Base-by-base conservation (phyloP, 257 asterid genomes). In the Rauvolfia tetraphylla region DNA sequence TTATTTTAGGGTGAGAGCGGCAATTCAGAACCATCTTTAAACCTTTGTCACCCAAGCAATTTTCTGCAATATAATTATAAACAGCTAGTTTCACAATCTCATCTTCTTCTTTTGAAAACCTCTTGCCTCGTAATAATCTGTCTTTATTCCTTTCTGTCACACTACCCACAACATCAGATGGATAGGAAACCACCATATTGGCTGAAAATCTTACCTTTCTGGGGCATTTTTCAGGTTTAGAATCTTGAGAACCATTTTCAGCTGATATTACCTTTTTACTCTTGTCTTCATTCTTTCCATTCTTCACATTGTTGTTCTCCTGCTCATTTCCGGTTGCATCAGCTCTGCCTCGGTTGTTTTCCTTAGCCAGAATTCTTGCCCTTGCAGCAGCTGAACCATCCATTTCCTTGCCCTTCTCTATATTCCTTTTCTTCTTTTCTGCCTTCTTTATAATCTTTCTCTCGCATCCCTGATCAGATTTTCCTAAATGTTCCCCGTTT, bases 21-120 rank as follows among this genome's bases (percentile, higher is more conserved):
- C 84, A 77, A n/a, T 77, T 57, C 76, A 76, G 18, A 62, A 77
- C 79, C 84, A 77, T 81, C 0, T 77, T 27, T 27, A 81, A 12
- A 67, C 84, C 84, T 77, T 73, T 73, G 39, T 81, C 84, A 73
- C 84, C 84, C 77, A 81, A 68, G 36, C 58, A 34, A 42, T 77
- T 54, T 71, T n/a, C 51, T 58, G 65, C 79, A 13, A 81, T 77
- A 58, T 67, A 81, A 2, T 77, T 74, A 72, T 53, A n/a, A 38
- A 81, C 76, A 44, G 84, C 81, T 71, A 57, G 76, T 58, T 58
- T 67, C 59, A 81, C 51, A 25, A 73, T 72, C 65, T 77, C 79
- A 77, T 77, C 81, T 77, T 81, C 84, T 73, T 77, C 81, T 51
- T 29, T 31, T 23, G 84, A 62, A 73, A 76, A 76, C 58, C 80